Evolutionary conservation across 768 basidiomycete genomes (phyloP).

Genomic region (Gelatoporia subvermispora): DNA sequence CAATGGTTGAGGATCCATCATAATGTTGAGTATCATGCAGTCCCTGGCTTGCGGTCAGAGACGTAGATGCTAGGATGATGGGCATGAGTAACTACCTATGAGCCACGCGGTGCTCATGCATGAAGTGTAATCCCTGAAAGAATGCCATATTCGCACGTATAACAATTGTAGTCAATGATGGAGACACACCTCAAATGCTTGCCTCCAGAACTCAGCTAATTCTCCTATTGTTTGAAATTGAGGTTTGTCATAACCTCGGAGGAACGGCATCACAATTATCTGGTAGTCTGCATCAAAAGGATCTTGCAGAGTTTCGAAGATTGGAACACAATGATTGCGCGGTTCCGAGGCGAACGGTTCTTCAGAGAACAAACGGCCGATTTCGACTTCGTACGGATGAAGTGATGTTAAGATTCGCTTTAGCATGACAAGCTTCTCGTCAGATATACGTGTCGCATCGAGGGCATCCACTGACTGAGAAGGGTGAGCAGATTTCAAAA

Average conservation of each 20-base stretch:
- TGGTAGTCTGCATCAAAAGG: slow-evolving; percentile 2
- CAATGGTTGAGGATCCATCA: slow-evolving; percentile 11
- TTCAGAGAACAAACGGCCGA: slow-evolving; percentile 20
- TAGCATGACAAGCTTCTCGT: slow-evolving; percentile 12
- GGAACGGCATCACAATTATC: slow-evolving; percentile 31
- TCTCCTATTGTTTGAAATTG: slow-evolving; percentile 32
- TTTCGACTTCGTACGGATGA: slow-evolving; percentile 22
- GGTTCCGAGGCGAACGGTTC: slow-evolving; percentile 17
- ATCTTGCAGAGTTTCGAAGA: slow-evolving; percentile 18
- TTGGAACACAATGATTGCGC: slow-evolving; percentile 22
- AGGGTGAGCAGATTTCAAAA: background rate
- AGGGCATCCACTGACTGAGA: background rate
- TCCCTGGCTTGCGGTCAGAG: slow-evolving; percentile 7
- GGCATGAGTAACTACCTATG: slow-evolving; percentile 25
- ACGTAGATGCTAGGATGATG: background rate
- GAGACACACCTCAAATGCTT: slow-evolving; percentile 27
- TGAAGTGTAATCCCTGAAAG: slow-evolving; percentile 32
- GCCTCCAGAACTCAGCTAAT: slow-evolving; percentile 26
- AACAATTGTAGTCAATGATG: background rate
- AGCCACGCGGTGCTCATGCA: slow-evolving; percentile 32
- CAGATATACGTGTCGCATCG: slow-evolving; percentile 16
- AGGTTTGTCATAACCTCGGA: slow-evolving; percentile 24
- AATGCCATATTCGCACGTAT: background rate
- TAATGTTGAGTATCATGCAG: slow-evolving; percentile 7
- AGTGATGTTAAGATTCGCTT: slow-evolving; percentile 5